Evolutionary conservation across 108 stramenopile genomes (phyloP), one percentile per base, ranked within the genome.

Genomic region (Craspedostauros australis): DNA sequence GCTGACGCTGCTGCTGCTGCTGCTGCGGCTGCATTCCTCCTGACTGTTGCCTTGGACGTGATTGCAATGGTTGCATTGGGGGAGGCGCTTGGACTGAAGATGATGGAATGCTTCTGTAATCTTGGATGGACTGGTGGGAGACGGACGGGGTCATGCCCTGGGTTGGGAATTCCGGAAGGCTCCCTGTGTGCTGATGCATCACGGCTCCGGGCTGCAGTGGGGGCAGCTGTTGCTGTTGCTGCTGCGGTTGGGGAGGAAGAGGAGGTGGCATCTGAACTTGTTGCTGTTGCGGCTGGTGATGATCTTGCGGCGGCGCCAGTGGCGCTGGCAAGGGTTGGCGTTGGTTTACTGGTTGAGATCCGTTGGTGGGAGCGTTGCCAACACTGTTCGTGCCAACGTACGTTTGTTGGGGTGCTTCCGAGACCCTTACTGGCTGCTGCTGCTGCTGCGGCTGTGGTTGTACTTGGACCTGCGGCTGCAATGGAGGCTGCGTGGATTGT

Each of bases 1-100:
- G 57, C 21, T 46, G 57, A 26, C 39, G 54, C 38, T 63, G 62
- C 43, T 60, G 54, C 24, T 55, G 67, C 46, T 68, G 67, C 12
- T 52, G 66, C 43, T 62, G 62, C 9, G 49, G 46, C 33, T 62
- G 54, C 60, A 59, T 38, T 25, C 55, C 33, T 15, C 49, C 51
- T 32, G 54, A 45, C 24, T 33, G 47, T 33, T 30, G 52, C 30
- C 61, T 28, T 50, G 32, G 48, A 28, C 24, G 57, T 38, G 16
- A 20, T 24, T 59, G 57, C 46, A 59, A 39, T 5, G 36, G 46
- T 25, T 59, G 57, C 22, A 47, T 45, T 33, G 46, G 50, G 14
- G 27, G 18, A 57, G 9, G 23, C 4, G 24, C 14, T 30, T n/a
- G 14, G 19, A 47, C 19, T 60, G 28, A 39, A 36, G 31, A 23